Evolutionary conservation across 805 yeast species (phyloP), one percentile per base, ranked within the genome.

Genomic region (Metschnikowia gelsemii): DNA sequence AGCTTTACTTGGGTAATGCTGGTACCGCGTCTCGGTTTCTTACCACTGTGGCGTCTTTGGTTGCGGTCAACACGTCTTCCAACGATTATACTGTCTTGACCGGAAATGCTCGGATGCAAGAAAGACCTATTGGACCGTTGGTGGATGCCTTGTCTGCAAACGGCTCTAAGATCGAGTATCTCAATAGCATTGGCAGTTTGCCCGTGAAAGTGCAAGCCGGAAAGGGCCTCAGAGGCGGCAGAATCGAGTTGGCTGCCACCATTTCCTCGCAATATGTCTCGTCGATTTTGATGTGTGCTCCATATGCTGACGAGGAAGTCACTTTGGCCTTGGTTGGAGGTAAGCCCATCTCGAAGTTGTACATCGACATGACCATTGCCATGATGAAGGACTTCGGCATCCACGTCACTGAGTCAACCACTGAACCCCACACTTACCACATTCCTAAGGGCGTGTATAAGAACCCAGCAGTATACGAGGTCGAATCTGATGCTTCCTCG

Each of bases 181-280:
- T 82, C 50, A 87, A 87, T 53, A 70, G 65, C 20, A 71, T 75
- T 47, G 97, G 96, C n/a, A 87, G 95, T 6, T 70, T 93, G 43
- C 99, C 99, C 2, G 70, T 93, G 56, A 74, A 76, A 38, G 79
- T 90, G 29, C 57, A 72, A 42, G 80, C 95, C 29, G 87, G 86
- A 14, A 66, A 72, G 18, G 84, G 87, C 8, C 76, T 91, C 51
- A 73, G 76, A 50, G 99, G 99, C 59, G 99, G 99, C 17, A 72
- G 87, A 50, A 88, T 93, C 49, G 96, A 90, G 64, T 74, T 93
- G 35, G 91, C 91, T 29, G 99, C 99, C 17, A 90, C 98, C 4
- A 87, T 93, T 32, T 90, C 98, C 1, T 93, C 98, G 11, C 99
- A 93, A 64, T 93, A 93, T 56, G 99, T 93, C 33, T 90, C 98